Evolutionary conservation across 139 green algal genomes (phyloP), one percentile per base, ranked within the genome.

Genomic region (Mesotaenium endlicherianum): DNA sequence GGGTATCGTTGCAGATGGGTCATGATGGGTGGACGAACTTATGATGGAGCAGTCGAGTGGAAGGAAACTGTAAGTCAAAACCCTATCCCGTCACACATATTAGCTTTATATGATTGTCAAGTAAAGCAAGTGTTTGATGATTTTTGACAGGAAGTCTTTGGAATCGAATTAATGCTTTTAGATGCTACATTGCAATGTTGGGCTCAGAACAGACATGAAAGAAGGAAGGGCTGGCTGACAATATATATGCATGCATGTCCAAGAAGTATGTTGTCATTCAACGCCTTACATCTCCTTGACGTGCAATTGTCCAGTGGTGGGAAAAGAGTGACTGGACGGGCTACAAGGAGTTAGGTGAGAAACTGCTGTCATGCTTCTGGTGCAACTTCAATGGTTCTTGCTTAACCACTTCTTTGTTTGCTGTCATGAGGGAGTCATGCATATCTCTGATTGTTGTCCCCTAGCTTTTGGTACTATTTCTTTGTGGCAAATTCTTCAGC

Each of bases 1-100:
- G 94, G 94, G n/a, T 97, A 94, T 81, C 93, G 92, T 81, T 93
- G 93, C 77, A 82, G 91, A 1, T 95, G 92, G 92, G 93, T 91
- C 6, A 68, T 92, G 60, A 88, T 96, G 42, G 68, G 75, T 0
- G 94, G 94, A 69, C 72, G 82, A n/a, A 71, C 70, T 3, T 14
- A 31, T 11, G 71, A 86, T 26, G 80, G 80, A 2, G 42, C 80
- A 4, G 31, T 40, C 31, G 80, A 86, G 34, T 86, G 80, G 80
- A 86, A 86, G 20, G 80, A 86, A 31, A 86, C 80, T 42, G 80
- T 86, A 30, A 81, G 70, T 34, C 26, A 64, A n/a, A n/a, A n/a
- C n/a, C n/a, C n/a, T n/a, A n/a, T n/a, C n/a, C n/a, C n/a, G n/a
- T 26, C 26, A 34, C 53, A 26, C 26, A 64, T 64, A 26, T 34